Percentiles rank a stretch among this genome's conserved stretches.
Evolutionary conservation across 371 early-diverging fungal genomes (phyloP).

Genomic region (Mucor irregularis): DNA sequence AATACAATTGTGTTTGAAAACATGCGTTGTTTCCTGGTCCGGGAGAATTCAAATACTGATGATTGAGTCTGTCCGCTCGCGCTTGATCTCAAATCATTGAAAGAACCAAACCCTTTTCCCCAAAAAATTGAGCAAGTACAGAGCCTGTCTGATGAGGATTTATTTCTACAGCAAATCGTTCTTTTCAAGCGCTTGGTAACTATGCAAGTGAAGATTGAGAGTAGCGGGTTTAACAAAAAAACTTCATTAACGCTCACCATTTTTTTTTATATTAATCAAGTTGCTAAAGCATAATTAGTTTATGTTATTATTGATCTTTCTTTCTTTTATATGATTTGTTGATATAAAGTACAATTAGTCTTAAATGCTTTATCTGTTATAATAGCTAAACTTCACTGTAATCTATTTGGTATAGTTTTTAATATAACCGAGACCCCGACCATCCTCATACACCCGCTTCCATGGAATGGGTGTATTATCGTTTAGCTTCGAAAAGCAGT

Average conservation of each 20-base stretch:
- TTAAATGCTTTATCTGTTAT: conserved; percentile 1
- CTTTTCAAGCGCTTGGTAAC: conserved; percentile 1
- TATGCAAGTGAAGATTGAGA: conserved; percentile 1
- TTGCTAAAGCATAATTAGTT: conserved; percentile 1
- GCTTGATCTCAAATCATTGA: conserved; percentile 3
- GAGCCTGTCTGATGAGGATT: conserved; percentile 11
- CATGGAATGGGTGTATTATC: conserved; percentile 7
- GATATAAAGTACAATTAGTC: conserved; percentile 2
- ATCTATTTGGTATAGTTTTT: conserved; percentile 6
- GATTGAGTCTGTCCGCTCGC: background rate
- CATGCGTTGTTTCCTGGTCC: conserved; percentile 3
- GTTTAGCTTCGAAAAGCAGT: conserved; percentile 1
- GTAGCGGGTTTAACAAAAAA: background rate
- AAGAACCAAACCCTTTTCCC: conserved; percentile 5
- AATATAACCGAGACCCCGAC: conserved; percentile 5
- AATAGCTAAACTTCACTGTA: conserved; percentile 9
- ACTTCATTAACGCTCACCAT: conserved; percentile 1
- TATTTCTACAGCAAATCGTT: background rate
- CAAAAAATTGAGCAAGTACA: background rate
- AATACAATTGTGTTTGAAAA: conserved; percentile 1
- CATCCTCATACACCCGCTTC: conserved; percentile 8
- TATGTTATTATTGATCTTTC: conserved; percentile 1
- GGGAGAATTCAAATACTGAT: background rate
- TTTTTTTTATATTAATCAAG: background rate
- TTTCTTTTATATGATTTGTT: conserved; percentile 1